phyloP scores from a whole-genome alignment of 139 green algal genomes.

The Chlamydomonas eustigma region DNA sequence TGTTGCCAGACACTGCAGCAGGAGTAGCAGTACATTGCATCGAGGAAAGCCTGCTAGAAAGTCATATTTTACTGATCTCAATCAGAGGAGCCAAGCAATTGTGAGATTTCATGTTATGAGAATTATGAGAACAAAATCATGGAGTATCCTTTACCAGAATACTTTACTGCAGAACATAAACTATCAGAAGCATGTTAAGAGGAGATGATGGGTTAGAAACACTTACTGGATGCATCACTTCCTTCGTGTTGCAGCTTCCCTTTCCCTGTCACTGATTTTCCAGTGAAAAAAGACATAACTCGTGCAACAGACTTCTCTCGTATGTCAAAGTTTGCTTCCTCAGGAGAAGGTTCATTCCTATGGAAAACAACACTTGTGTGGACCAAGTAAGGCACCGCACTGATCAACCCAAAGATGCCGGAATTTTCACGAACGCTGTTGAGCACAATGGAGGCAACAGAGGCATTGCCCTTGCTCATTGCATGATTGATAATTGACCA shows the following conservation, averaged over 20 bases:
- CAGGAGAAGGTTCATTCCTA: not conserved
- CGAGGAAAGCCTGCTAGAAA: too few species aligned
- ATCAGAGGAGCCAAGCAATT: too few species aligned
- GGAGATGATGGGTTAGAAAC: not conserved
- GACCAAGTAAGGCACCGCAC: slow-evolving; percentile 26
- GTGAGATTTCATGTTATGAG: too few species aligned
- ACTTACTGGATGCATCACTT: not conserved
- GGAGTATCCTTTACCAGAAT: too few species aligned
- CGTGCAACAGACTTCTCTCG: not conserved
- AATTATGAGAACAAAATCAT: too few species aligned
- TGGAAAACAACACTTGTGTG: not conserved
- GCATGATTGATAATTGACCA: slow-evolving; percentile 38
- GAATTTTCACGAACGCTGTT: slow-evolving; percentile 12
- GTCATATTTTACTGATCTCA: too few species aligned
- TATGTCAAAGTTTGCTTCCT: not conserved
- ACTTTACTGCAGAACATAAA: too few species aligned
- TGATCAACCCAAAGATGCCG: slow-evolving; percentile 33
- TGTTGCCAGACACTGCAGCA: not conserved
- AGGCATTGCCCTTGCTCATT: slow-evolving; percentile 33
- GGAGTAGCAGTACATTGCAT: too few species aligned
- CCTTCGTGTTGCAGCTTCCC: not conserved
- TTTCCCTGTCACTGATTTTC: not conserved
- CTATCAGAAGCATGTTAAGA: too few species aligned
- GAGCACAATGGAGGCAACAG: slow-evolving; percentile 32
- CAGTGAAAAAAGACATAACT: not conserved